Evolutionary conservation across 441 rosid genomes (phyloP).

Genomic region (Brassica hybrid): DNA sequence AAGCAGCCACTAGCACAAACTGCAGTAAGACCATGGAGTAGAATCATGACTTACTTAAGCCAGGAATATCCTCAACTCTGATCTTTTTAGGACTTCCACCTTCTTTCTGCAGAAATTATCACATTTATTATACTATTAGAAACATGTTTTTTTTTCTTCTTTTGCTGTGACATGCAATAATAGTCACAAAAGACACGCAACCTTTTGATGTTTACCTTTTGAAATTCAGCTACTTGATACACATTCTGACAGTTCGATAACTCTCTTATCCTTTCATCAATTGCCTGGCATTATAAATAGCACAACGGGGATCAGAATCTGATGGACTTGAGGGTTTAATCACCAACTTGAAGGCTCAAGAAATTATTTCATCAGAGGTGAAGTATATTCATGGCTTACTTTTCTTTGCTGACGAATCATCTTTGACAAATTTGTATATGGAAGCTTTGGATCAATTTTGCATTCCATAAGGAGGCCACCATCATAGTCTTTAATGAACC

Average conservation of each 20-base stretch:
- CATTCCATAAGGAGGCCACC: conserved; percentile 99
- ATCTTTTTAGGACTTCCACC: conserved; percentile 78
- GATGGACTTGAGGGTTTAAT: conserved; percentile 36
- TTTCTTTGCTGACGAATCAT: conserved; percentile 95
- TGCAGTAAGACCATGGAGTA: conserved; percentile 8
- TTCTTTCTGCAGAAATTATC: conserved; percentile 66
- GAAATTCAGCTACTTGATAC: conserved; percentile 76
- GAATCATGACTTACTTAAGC: conserved; percentile 79
- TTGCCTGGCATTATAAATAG: conserved; percentile 67
- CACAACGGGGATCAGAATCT: conserved; percentile 30
- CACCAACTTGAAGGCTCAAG: neutral
- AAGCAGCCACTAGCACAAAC: conserved; percentile 18
- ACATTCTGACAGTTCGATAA: conserved; percentile 92
- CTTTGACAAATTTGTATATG: conserved; percentile 88
- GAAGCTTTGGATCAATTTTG: conserved; percentile 97
- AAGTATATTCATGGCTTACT: conserved; percentile 49
- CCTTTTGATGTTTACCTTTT: conserved; percentile 62
- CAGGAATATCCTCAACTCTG: conserved; percentile 91
- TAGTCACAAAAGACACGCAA: conserved; percentile 14
- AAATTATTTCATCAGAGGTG: neutral
- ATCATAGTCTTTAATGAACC: conserved; percentile 98
- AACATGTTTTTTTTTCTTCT: neutral
- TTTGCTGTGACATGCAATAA: neutral
- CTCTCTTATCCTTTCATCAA: conserved; percentile 95
- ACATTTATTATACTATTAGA: conserved; percentile 5